phyloP scores from a whole-genome alignment of 805 yeast genomes.

The Yarrowia porcina region DNA sequence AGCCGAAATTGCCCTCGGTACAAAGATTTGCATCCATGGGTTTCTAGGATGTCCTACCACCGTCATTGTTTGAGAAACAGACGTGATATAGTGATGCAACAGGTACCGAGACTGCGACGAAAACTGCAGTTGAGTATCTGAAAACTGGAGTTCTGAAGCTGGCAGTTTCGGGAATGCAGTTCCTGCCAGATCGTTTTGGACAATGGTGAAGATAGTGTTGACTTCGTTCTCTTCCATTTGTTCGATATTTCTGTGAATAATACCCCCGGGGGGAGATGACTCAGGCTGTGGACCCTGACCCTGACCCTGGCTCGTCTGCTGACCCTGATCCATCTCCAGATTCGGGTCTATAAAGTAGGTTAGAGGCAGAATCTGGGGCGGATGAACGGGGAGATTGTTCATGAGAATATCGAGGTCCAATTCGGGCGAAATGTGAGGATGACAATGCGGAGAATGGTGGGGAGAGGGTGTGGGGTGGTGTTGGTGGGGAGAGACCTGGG shows the following conservation, averaged over 20 bases:
- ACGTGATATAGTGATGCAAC: slow-evolving; percentile 65
- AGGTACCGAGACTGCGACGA: slow-evolving; percentile 62
- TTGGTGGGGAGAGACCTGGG: too few relatives aligned
- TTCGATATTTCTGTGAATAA: slow-evolving; percentile 21
- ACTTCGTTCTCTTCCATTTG: slow-evolving; percentile 22
- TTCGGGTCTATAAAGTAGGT: slow-evolving; percentile 11
- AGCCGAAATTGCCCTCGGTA: slow-evolving; percentile 78
- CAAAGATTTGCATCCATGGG: slow-evolving; percentile 85
- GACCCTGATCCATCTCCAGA: slow-evolving; percentile 6
- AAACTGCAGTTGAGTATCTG: slow-evolving; percentile 29
- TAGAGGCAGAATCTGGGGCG: slow-evolving; percentile 5
- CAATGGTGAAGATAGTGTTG: slow-evolving; percentile 22
- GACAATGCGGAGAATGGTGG: neutral
- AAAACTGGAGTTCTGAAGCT: slow-evolving; percentile 14
- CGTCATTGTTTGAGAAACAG: slow-evolving; percentile 77
- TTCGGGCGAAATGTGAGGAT: neutral
- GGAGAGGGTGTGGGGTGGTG: neutral
- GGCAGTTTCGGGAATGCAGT: slow-evolving; percentile 15
- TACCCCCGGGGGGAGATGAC: neutral
- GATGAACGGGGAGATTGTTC: slow-evolving; percentile 10
- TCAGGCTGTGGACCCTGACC: too few relatives aligned
- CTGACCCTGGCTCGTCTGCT: too few relatives aligned
- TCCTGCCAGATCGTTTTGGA: slow-evolving; percentile 14
- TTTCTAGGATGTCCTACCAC: slow-evolving; percentile 68
- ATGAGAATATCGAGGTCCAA: slow-evolving; percentile 16